Evolutionary conservation across 208 protist genomes (phyloP).

Genomic region (Trypanosoma congolense): DNA sequence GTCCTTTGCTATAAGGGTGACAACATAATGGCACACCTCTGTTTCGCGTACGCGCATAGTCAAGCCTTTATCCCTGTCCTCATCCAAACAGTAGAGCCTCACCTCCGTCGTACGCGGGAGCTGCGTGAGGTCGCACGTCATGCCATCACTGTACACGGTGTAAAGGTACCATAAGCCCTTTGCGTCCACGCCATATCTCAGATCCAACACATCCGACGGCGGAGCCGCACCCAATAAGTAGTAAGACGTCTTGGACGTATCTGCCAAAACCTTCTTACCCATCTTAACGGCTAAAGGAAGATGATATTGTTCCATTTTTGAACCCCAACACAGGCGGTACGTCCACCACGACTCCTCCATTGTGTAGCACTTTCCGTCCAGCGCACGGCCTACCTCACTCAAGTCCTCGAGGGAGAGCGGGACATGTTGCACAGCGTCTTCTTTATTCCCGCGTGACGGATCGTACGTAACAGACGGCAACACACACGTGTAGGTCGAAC

Average conservation of each 20-base stretch:
- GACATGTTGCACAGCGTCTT: neutral
- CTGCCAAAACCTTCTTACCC: neutral
- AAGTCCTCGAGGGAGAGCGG: neutral
- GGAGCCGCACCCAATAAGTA: conserved; percentile 11
- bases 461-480: conserved; percentile 21
- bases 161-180: conserved; percentile 14
- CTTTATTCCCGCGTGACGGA: no score
- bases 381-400: neutral
- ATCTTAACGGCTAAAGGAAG: neutral
- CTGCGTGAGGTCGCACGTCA: conserved; percentile 21
- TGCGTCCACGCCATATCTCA: conserved; percentile 14
- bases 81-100: conserved; percentile 19
- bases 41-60: conserved; percentile 18
- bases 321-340: conserved; percentile 35
- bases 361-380: conserved; percentile 5
- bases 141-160: conserved; percentile 16
- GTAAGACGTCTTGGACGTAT: neutral
- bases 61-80: neutral
- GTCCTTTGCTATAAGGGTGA: conserved; percentile 15
- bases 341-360: conserved; percentile 29
- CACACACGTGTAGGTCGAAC: conserved; percentile 34
- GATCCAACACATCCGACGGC: neutral
- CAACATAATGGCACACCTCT: conserved; percentile 42
- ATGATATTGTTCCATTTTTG: conserved; percentile 28
- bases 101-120: conserved; percentile 22